phyloP scores from a whole-genome alignment of 1,284 basidiomycete species.

The Vanrija humicola region DNA sequence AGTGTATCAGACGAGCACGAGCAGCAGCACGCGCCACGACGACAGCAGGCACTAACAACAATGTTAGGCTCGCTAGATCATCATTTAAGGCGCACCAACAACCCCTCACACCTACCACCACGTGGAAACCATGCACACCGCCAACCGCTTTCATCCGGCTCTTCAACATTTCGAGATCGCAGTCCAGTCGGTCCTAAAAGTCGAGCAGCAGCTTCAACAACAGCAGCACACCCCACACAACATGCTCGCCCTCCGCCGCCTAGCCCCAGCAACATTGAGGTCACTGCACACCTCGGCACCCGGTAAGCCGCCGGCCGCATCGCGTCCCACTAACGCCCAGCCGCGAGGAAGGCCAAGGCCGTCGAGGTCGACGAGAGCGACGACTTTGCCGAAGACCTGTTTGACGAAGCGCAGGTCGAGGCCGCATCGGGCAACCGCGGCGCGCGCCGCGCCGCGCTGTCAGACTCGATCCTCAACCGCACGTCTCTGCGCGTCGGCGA shows the following conservation, averaged over 20 bases:
- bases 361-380: neutral
- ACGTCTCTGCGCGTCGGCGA: slow-evolving; percentile 8
- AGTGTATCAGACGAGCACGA: too few species aligned
- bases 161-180: neutral
- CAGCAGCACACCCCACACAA: neutral
- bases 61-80: neutral
- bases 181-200: neutral
- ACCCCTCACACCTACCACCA: neutral
- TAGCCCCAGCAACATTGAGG: slow-evolving; percentile 5
- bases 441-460: slow-evolving; percentile 1
- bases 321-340: neutral
- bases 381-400: slow-evolving; percentile 16
- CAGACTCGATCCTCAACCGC: slow-evolving; percentile 3
- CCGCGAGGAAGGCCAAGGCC: slow-evolving; percentile 10
- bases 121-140: neutral
- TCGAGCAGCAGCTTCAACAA: too few species aligned
- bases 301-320: neutral
- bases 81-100: neutral
- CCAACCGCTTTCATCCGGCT: neutral
- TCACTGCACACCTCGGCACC: slow-evolving; percentile 11
- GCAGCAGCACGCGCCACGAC: too few species aligned
- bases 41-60: too few species aligned
- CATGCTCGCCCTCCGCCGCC: slow-evolving; percentile 19
- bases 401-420: slow-evolving; percentile 3
- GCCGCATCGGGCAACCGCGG: slow-evolving; percentile 4